These are phyloP conservation scores for Parachlorella kessleri DNA, from an alignment of 139 green algal species.

Conservation along the genomic window DNA sequence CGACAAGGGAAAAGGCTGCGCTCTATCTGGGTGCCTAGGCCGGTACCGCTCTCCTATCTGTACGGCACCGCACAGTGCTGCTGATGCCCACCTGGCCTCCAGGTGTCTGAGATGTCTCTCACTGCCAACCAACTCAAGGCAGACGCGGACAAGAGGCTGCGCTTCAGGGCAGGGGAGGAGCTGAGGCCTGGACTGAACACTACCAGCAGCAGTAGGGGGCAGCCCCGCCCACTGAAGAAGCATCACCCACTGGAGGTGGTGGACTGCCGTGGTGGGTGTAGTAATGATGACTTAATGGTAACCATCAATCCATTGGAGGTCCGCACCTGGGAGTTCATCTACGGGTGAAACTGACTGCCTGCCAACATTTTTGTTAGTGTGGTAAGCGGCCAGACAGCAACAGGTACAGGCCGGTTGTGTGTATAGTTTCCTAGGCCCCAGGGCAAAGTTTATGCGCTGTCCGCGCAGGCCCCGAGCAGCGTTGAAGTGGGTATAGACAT, in stretches of 20 bases:
- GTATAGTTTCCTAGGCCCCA: too few relatives aligned
- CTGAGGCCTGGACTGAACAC: too few relatives aligned
- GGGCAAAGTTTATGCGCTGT: too few relatives aligned
- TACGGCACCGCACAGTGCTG: neutral
- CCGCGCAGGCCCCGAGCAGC: too few relatives aligned
- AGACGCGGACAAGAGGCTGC: constrained; percentile 3
- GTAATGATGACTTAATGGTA: constrained; percentile 25
- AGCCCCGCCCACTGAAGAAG: too few relatives aligned
- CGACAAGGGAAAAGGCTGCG: neutral
- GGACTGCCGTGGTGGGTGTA: neutral
- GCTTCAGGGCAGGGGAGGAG: constrained; percentile 8
- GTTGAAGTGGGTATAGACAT: too few relatives aligned
- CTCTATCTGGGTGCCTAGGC: neutral
- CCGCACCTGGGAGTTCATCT: constrained; percentile 49
- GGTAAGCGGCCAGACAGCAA: too few relatives aligned
- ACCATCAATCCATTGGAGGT: constrained; percentile 64
- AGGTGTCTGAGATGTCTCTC: constrained; percentile 35
- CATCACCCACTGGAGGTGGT: neutral
- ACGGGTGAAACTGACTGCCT: constrained; percentile 7
- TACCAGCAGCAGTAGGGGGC: too few relatives aligned
- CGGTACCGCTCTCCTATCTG: neutral
- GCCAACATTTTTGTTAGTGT: too few relatives aligned
- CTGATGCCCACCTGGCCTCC: too few relatives aligned
- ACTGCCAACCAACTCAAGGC: constrained; percentile 22
- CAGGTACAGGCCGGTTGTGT: too few relatives aligned